Conservation (phyloP, 2,329 filamentous ascomycete genomes). For the Aspergillus aculeatus region DNA sequence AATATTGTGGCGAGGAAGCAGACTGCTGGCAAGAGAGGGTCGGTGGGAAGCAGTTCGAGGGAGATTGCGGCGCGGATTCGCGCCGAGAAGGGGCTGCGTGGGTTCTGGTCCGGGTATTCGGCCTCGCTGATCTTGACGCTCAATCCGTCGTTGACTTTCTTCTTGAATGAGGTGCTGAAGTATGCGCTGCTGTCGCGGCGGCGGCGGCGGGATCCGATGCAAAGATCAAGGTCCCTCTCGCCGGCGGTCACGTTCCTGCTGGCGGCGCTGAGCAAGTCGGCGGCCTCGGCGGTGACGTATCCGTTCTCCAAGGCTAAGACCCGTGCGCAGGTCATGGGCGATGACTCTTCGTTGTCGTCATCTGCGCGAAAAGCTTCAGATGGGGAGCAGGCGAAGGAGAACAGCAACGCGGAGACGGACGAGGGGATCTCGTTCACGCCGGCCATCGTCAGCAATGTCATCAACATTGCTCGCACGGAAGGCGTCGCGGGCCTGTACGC, state of each 20-base stretch:
- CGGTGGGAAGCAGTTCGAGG: constrained; percentile 37
- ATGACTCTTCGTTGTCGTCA: constrained; percentile 15
- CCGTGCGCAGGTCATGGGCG: constrained; percentile 61
- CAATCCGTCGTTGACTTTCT: constrained; percentile 83
- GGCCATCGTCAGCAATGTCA: constrained; percentile 64
- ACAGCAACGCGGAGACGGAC: constrained; percentile 22
- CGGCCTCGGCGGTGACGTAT: constrained; percentile 75
- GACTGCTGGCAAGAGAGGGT: constrained; percentile 53
- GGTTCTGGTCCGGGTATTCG: constrained; percentile 87
- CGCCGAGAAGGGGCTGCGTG: constrained; percentile 67
- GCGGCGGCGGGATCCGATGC: constrained; percentile 28
- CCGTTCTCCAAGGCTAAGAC: constrained; percentile 85
- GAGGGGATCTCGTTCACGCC: constrained; percentile 26
- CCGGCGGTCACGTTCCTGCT: constrained; percentile 60
- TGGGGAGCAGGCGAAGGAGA: constrained; percentile 18
- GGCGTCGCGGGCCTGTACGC: constrained; percentile 70
- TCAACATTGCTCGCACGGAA: constrained; percentile 59
- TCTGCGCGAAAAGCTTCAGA: constrained; percentile 3
- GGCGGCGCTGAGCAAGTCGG: constrained; percentile 75
- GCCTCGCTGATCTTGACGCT: constrained; percentile 76
- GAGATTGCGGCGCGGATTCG: constrained; percentile 65
- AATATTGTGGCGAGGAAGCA: constrained; percentile 83
- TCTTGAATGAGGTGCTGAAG: constrained; percentile 72
- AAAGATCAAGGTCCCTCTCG: constrained; percentile 51
- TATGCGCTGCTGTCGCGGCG: constrained; percentile 54